A percentile compares a stretch with the other conserved stretches of the same genome.
phyloP scores from a whole-genome alignment of 352 stramenopile genomes.

The Phytophthora melonis region DNA sequence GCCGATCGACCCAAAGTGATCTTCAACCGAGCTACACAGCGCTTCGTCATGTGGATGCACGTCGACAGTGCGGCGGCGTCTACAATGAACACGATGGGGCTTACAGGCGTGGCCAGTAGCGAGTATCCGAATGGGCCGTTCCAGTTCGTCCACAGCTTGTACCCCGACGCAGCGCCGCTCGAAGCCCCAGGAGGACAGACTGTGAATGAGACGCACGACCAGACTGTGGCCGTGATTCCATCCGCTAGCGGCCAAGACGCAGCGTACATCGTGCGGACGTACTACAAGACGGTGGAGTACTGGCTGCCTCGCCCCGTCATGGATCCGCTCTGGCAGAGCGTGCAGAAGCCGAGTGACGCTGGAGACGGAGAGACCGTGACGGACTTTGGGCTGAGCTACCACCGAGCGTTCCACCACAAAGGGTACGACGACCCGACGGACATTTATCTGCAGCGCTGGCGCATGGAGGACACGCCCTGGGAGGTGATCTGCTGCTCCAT shows the following conservation, averaged over 20 bases:
- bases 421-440: constrained; percentile 98
- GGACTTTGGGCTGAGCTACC: constrained; percentile 96
- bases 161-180: constrained; percentile 89
- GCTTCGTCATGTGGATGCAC: constrained; percentile 98
- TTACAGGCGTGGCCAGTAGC: constrained; percentile 91
- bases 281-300: constrained; percentile 96
- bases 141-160: constrained; percentile 90
- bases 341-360: constrained; percentile 71
- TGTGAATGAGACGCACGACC: constrained; percentile 96
- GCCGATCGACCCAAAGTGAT: constrained; percentile 93
- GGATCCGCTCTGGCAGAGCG: constrained; percentile 97
- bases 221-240: constrained; percentile 81
- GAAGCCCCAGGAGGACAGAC: constrained; percentile 76
- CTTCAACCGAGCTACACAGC: constrained; percentile 84
- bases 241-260: constrained; percentile 15
- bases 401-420: constrained; percentile 94
- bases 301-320: constrained; percentile 94
- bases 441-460: constrained; percentile 97
- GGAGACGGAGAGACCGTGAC: constrained; percentile 49
- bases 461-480: constrained; percentile 95
- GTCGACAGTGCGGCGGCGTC: constrained; percentile 85
- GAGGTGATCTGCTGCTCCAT: constrained; percentile 89
- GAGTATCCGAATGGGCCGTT: constrained; percentile 94
- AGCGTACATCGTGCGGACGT: constrained; percentile 94
- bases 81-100: constrained; percentile 77